phyloP scores from a whole-genome alignment of 2,329 filamentous ascomycete species.

The Trichoderma atroviride region DNA sequence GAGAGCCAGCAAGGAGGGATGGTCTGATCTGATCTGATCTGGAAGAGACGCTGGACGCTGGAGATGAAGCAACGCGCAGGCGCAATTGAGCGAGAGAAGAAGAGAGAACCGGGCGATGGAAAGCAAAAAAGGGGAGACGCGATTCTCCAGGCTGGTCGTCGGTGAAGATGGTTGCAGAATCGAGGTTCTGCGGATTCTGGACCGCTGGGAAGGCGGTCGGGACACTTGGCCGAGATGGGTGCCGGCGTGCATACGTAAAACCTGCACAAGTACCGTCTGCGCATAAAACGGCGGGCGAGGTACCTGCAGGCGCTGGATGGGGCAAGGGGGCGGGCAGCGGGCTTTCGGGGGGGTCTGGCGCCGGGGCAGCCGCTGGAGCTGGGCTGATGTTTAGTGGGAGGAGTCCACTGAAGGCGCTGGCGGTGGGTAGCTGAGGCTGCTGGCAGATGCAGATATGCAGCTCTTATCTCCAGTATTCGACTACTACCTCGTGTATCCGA shows the following conservation, averaged over 20 bases:
- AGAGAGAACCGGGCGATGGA: neutral
- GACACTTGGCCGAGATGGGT: constrained; percentile 21
- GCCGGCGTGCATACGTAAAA: constrained; percentile 13
- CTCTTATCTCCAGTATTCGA: neutral
- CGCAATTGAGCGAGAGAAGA: constrained; percentile 20
- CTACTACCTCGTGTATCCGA: neutral
- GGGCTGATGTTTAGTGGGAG: constrained; percentile 11
- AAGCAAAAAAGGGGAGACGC: neutral
- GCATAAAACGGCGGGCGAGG: neutral
- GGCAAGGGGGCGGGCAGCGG: neutral
- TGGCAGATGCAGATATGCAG: constrained; percentile 1
- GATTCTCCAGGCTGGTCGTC: neutral
- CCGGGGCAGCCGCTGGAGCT: constrained; percentile 6
- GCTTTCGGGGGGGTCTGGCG: constrained; percentile 1
- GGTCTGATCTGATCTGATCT: neutral
- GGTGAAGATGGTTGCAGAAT: constrained; percentile 25
- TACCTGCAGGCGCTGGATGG: neutral
- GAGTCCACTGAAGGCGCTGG: neutral
- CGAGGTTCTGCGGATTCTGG: constrained; percentile 22
- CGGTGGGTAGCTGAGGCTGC: neutral
- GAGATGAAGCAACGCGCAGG: constrained; percentile 3
- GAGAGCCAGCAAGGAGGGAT: neutral
- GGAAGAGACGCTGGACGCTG: neutral
- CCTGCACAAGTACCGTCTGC: neutral
- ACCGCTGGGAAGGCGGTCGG: constrained; percentile 23